Conservation (phyloP, 2,329 filamentous ascomycete species). For the Blumeriella jaapii region DNA sequence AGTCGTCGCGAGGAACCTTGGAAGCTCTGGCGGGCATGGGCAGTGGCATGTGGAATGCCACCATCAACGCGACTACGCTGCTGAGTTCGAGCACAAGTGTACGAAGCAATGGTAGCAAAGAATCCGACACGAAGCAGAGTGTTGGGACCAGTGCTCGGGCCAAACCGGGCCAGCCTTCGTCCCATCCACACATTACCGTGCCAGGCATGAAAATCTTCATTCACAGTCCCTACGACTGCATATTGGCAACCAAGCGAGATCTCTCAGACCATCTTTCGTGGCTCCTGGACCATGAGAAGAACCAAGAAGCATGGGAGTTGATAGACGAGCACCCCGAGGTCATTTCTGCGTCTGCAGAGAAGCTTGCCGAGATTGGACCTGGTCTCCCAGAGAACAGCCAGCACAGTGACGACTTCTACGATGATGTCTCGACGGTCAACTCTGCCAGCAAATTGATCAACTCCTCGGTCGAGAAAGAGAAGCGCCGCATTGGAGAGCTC, state of each 20-base stretch:
- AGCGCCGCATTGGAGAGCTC: conserved; percentile 78
- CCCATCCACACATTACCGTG: conserved; percentile 26
- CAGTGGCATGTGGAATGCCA: conserved; percentile 79
- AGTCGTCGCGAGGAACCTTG: conserved; percentile 57
- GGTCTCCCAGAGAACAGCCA: conserved; percentile 29
- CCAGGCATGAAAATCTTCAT: conserved; percentile 77
- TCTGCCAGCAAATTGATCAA: conserved; percentile 46
- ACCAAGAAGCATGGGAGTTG: conserved; percentile 79
- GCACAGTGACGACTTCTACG: conserved; percentile 55
- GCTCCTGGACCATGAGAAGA: conserved; percentile 72
- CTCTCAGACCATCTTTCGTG: conserved; percentile 75
- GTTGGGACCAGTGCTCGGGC: conserved; percentile 28
- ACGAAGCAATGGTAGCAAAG: conserved; percentile 44
- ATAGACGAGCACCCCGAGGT: conserved; percentile 80
- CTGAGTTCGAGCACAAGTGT: conserved; percentile 82
- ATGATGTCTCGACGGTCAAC: conserved; percentile 57
- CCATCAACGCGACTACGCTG: conserved; percentile 74
- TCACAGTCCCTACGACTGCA: conserved; percentile 91
- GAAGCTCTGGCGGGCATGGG: conserved; percentile 64
- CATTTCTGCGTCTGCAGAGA: conserved; percentile 34
- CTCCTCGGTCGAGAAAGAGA: conserved; percentile 71
- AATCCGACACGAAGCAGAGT: conserved; percentile 41
- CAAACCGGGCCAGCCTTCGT: conserved; percentile 33
- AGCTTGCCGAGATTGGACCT: conserved; percentile 30
- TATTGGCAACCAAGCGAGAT: conserved; percentile 82